Percentiles rank a stretch among this genome's conserved stretches.
These are phyloP conservation scores for Aspergillus biplanus DNA, from an alignment of 495 filamentous ascomycete genomes.

Conservation along the genomic window DNA sequence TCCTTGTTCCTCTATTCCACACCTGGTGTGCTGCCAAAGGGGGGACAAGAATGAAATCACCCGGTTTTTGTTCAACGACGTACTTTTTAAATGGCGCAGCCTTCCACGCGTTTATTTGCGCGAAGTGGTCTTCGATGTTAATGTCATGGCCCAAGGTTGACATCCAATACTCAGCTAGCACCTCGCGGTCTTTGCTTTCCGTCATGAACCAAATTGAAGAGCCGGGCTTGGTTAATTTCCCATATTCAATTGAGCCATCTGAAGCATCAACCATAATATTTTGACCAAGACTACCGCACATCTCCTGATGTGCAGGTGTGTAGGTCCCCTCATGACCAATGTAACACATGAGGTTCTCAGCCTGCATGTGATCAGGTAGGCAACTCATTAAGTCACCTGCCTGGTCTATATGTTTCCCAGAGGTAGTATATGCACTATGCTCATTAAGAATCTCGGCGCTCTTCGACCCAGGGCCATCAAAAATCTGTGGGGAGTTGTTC, in stretches of 20 bases:
- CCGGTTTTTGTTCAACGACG: constrained; percentile 88
- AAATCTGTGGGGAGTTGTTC: constrained; percentile 71
- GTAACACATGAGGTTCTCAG: constrained; percentile 97
- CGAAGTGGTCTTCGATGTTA: constrained; percentile 95
- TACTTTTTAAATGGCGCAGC: constrained; percentile 90
- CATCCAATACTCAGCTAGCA: constrained; percentile 90
- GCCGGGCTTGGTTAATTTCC: constrained; percentile 72
- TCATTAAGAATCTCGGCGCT: background rate
- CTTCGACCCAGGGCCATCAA: constrained; percentile 40
- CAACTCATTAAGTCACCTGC: constrained; percentile 94
- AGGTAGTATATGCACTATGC: constrained; percentile 7
- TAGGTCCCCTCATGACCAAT: constrained; percentile 97
- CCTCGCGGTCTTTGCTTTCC: constrained; percentile 81
- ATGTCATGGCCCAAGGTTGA: constrained; percentile 92
- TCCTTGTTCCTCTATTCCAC: constrained; percentile 94
- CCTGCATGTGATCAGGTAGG: constrained; percentile 81
- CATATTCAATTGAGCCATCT: constrained; percentile 54
- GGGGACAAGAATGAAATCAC: constrained; percentile 95
- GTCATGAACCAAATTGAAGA: constrained; percentile 99
- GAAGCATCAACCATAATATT: constrained; percentile 98
- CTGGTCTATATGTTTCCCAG: constrained; percentile 48
- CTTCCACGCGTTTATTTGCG: constrained; percentile 90
- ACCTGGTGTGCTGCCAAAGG: constrained; percentile 97
- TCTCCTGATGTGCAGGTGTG: constrained; percentile 93
- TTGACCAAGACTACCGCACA: constrained; percentile 94